phyloP scores from a whole-genome alignment of 2,329 filamentous ascomycete species.

The Hypomyces rosellus region DNA sequence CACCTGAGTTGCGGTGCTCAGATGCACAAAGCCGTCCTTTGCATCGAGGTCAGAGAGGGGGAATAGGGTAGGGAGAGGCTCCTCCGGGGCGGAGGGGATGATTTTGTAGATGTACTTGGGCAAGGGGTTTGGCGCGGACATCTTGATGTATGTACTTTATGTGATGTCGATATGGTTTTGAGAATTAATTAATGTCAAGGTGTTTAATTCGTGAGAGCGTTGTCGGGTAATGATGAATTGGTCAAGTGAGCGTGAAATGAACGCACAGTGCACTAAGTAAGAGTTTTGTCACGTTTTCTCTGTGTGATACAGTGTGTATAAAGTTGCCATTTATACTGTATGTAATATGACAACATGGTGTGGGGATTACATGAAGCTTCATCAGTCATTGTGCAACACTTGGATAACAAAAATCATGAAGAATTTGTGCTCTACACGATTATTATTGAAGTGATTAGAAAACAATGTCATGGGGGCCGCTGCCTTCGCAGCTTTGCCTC shows the following conservation, averaged over 20 bases:
- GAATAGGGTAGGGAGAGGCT: constrained; percentile 46
- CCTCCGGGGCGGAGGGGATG: constrained; percentile 44
- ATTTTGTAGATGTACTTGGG: constrained; percentile 54
- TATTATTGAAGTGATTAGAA: not conserved
- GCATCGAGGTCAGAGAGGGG: constrained; percentile 54
- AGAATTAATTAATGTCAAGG: not conserved
- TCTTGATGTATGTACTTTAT: constrained; percentile 4
- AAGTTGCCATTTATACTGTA: not conserved
- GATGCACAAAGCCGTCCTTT: constrained; percentile 55
- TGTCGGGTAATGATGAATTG: not conserved
- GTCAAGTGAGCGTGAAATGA: not conserved
- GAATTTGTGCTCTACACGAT: too few relatives aligned
- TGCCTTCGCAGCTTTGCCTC: constrained; percentile 59
- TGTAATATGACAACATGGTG: too few relatives aligned
- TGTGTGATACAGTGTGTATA: not conserved
- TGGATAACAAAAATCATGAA: too few relatives aligned
- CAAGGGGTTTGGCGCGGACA: constrained; percentile 26
- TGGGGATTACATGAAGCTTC: too few relatives aligned
- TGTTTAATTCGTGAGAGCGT: not conserved
- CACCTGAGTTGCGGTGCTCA: constrained; percentile 52
- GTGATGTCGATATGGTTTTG: not conserved
- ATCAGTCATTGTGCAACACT: too few relatives aligned
- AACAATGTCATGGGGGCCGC: constrained; percentile 52
- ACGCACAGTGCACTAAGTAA: not conserved
- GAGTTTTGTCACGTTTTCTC: not conserved